Base-by-base conservation (phyloP, 2,329 filamentous ascomycete species). In the Hypoxylon sp. region DNA sequence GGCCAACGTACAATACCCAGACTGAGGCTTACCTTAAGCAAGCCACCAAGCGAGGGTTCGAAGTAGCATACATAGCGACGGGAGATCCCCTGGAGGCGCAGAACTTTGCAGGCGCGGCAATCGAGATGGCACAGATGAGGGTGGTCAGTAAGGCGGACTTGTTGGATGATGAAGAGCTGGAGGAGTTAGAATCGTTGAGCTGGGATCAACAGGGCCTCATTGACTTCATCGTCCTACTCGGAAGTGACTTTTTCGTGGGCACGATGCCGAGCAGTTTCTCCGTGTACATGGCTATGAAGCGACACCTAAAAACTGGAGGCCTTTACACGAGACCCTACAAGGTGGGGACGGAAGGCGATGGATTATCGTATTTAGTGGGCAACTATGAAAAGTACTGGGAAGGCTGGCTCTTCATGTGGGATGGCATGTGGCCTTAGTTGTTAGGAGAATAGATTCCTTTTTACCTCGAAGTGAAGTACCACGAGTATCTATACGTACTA, bases 391-490 rank as follows among this genome's bases (percentile, higher is more conserved):
- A 77, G 48, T 85, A 84, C 73, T 85, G 80, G 79, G 79, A 81
- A 11, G 82, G 83, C 65, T 85, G 82, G 82, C 76, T 84, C 63
- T 85, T 82, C 68, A 82, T 85, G 79, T 83, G 78, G 71, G 81
- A 83, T 58, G 79, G 80, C 3, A 75, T 83, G 71, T 83, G 81
- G 81, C 80, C 80, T n/a, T 80, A 38, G 30, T 60, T 46, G n/a
- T 17, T 55, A 41, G 17, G n/a, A n/a, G 13, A n/a, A 17, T 7
- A 34, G 10, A 45, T 46, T 4, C n/a, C 6, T 34, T 45, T 58
- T 46, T 23, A 43, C 21, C 21, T 38, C 23, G 50, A 59, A 52
- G 51, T 50, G 41, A 38, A 36, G 17, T n/a, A 41, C 19, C 28
- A 43, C 34, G 50, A n/a, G 28, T 11, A 30, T 6, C 3, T 17